Base-by-base conservation (phyloP, 2,329 filamentous ascomycete genomes). In the Colletotrichum spaethianum region DNA sequence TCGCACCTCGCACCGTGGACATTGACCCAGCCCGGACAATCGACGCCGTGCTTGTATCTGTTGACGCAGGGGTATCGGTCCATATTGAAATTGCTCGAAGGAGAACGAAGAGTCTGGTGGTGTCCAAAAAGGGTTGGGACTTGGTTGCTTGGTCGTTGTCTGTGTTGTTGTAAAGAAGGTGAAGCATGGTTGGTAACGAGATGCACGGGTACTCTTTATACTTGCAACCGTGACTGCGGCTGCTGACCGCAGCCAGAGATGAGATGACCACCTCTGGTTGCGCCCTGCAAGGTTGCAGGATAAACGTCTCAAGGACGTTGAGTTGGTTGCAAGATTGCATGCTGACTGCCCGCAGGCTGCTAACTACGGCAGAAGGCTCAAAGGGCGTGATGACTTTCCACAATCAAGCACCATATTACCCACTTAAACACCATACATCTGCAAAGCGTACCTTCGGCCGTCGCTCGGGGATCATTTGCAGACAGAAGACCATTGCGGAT, bases 1-100 rank as follows among this genome's bases (percentile, higher is more conserved):
- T 72, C 70, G 40, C 70, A 72, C 23, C 70, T 65, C 9, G 59
- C 65, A 7, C 46, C 46, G 20, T 57, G 70, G 8, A 70, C 66
- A 12, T 70, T 72, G 7, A 70, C 66, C 70, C 70, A 72, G 26
- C 66, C 53, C 2, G 70, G 70, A 4, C 70, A 72, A 53, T 72
- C 70, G n/a, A 72, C 70, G 9, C 70, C 70, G 33, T 72, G 70
- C 46, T 72, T 72, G 38, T 72, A 72, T 53, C 70, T 52, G 60
- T 72, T 72, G 70, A 70, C 53, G 31, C 70, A 72, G 38, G 70
- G 70, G 23, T 72, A 72, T 4, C 65, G 36, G 42, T 72, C 70
- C 70, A 72, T 72, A 36, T 12, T 72, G 20, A 56, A 31, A 20
- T 9, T 31, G 20, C 6, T 63, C 36, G 12, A 31, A 23, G 36